Evolutionary conservation across 495 filamentous ascomycete genomes (phyloP).

Genomic region (Aspergillus avenaceus): DNA sequence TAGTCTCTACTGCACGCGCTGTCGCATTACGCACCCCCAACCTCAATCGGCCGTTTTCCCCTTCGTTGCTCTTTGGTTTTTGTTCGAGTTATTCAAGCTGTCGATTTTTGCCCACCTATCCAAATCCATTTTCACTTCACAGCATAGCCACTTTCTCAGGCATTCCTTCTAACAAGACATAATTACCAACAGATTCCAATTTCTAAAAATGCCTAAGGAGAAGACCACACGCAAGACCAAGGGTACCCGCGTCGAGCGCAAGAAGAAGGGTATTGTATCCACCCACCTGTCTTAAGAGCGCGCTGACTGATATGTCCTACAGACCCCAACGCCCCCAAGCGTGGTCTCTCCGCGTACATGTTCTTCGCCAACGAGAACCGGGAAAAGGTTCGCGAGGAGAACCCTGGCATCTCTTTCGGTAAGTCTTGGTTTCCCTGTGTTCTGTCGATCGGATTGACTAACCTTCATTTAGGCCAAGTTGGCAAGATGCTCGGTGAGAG

Average conservation of each 20-base stretch:
- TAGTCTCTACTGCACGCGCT: slow-evolving; percentile 6
- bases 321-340: slow-evolving; percentile 99
- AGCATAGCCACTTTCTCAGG: slow-evolving; percentile 1
- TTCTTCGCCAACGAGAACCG: slow-evolving; percentile 99
- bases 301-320: slow-evolving; percentile 7
- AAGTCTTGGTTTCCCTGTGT: slow-evolving; percentile 22
- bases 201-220: slow-evolving; percentile 69
- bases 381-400: slow-evolving; percentile 96
- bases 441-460: slow-evolving; percentile 5
- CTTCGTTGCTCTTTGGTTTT: not conserved
- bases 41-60: slow-evolving; percentile 4
- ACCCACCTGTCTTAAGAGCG: not conserved
- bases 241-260: slow-evolving; percentile 52
- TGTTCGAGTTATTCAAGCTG: not conserved
- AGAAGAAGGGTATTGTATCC: slow-evolving; percentile 72
- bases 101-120: not conserved
- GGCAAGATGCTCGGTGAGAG: slow-evolving; percentile 95
- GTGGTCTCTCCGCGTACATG: slow-evolving; percentile 99
- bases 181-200: slow-evolving; percentile 7
- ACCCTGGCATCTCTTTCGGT: slow-evolving; percentile 97
- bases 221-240: slow-evolving; percentile 55
- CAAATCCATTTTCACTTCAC: not conserved
- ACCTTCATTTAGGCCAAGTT: slow-evolving; percentile 68
- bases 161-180: slow-evolving; percentile 13
- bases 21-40: slow-evolving; percentile 12